Evolutionary conservation across 768 basidiomycete genomes (phyloP).

Genomic region (Rhizopogon vulgaris): DNA sequence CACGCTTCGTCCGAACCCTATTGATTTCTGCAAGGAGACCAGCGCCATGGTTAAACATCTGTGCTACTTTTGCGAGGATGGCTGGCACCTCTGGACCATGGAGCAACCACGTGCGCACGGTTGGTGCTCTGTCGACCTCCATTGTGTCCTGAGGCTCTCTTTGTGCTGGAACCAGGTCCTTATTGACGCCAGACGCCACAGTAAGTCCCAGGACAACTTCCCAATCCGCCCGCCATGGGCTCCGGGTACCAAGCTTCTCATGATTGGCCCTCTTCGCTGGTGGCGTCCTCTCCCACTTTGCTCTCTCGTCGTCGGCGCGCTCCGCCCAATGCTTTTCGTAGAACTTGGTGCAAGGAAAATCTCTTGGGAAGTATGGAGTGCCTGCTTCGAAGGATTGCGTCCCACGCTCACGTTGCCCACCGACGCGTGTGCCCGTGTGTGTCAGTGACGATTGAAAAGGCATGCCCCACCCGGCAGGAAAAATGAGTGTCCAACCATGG

Average conservation of each 20-base stretch:
- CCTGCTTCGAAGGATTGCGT: conserved; percentile 84
- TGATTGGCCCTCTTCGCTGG: conserved; percentile 83
- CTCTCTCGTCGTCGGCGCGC: conserved; percentile 48
- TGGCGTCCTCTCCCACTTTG: conserved; percentile 73
- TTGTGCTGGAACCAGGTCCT: conserved; percentile 52
- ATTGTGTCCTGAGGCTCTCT: conserved; percentile 31
- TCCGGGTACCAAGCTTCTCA: conserved; percentile 52
- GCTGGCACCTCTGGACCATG: conserved; percentile 44
- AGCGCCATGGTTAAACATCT: conserved; percentile 33
- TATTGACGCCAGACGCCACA: conserved; percentile 8
- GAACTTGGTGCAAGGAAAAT: conserved; percentile 58
- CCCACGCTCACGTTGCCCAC: conserved; percentile 76
- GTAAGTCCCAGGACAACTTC: conserved; percentile 53
- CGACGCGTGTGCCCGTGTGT: conserved; percentile 79
- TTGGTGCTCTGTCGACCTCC: conserved; percentile 4
- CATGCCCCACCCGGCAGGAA: conserved; percentile 90
- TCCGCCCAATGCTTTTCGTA: conserved; percentile 44
- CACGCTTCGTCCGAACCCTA: conserved; percentile 50
- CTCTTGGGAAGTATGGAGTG: conserved; percentile 68
- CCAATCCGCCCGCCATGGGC: conserved; percentile 81
- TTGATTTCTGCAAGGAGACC: conserved; percentile 53
- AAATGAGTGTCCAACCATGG: conserved; percentile 83
- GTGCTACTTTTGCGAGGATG: conserved; percentile 38
- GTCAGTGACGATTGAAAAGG: conserved; percentile 79
- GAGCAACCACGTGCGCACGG: conserved; percentile 58